Evolutionary conservation across 305 asterid genomes (phyloP).

Genomic region (Petunia hybrid): DNA sequence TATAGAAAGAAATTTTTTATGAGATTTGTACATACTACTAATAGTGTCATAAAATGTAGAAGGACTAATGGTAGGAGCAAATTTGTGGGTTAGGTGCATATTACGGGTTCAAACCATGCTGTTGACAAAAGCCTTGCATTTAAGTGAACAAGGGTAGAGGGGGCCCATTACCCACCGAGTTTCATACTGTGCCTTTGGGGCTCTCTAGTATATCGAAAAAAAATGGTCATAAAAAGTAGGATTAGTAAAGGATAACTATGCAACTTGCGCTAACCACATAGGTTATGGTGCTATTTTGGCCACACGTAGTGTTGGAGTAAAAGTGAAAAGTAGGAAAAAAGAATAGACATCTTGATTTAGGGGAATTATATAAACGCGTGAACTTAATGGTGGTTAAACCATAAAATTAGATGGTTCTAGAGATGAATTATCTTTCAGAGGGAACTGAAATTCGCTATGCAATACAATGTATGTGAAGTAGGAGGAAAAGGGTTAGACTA

Average conservation of each 20-base stretch:
- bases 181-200: no score
- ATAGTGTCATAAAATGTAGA: no score
- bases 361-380: not conserved
- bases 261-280: not conserved
- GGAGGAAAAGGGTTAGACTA: not conserved
- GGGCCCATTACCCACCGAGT: no score
- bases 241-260: not conserved
- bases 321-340: not conserved
- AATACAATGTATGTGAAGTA: not conserved
- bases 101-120: no score
- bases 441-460: not conserved
- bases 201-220: no score
- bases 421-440: not conserved
- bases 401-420: not conserved
- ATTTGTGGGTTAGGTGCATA: no score
- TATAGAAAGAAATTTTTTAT: no score
- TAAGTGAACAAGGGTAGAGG: no score
- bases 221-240: no score
- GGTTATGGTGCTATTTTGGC: not conserved
- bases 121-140: no score
- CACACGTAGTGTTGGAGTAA: not conserved
- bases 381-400: not conserved
- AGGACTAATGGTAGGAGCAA: no score
- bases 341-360: not conserved
- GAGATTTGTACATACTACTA: no score